Evolutionary conservation across 805 yeast species (phyloP), one percentile per base, ranked within the genome.

Genomic region (Candida insectorum): DNA sequence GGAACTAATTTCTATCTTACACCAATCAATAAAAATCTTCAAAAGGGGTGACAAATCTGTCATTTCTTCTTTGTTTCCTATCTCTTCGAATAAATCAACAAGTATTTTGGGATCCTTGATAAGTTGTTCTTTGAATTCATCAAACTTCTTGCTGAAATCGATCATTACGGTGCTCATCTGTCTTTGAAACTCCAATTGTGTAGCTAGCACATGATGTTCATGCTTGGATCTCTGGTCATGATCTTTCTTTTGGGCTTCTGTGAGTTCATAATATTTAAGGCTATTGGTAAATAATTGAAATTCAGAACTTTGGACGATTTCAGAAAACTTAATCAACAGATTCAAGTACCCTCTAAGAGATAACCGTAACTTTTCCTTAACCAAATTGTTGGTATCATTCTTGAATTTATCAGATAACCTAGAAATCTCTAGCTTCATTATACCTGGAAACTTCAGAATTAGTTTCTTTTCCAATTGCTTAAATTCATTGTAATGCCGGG

Each of bases 1-100:
- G 0, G 95, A 84, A 0, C 97, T 86, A 6, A 86, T 58, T 52
- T 88, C 91, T 8, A 91, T 74, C 40, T 87, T 78, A 40, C 82
- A 75, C 86, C 96, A 82, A 45, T 85, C 87, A 26, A 86, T 67
- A 43, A 89, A 80, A 30, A 85, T 73, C 42, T 70, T 68, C 27
- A 88, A 64, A 24, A 84, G 67, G 2, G 84, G 82, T 5, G 91
- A 75, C 30, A 87, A 62, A 6, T 83, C 76, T 9, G 59, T 58
- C 5, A 85, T 70, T 10, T 60, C 63, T 0, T 62, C 54, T 24
- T 79, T 72, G 3, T 56, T 52, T 33, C 82, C 81, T 16, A 93
- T 64, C 47, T 87, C 95, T 18, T 66, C 50, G 44, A 91, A 80
- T 8, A 91, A 54, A 13, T 69, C 62, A 3, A 74, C 58, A 15